Percentiles rank a stretch among this genome's conserved stretches.
Evolutionary conservation across 208 protist genomes (phyloP).

Genomic region (Chromosphaera perkinsii): DNA sequence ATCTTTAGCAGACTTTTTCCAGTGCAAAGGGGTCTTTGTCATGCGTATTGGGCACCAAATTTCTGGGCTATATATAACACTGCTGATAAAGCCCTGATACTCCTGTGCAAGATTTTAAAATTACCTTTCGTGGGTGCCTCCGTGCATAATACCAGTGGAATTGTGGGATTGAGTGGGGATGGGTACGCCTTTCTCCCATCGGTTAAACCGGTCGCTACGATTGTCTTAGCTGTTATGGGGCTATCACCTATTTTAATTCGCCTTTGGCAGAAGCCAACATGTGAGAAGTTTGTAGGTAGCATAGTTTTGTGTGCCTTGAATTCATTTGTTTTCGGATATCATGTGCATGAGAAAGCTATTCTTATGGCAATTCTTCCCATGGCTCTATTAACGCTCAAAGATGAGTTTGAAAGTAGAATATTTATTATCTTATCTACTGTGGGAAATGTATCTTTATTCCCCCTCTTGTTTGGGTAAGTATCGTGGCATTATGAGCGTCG

Average conservation of each 20-base stretch:
- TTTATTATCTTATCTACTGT: not conserved
- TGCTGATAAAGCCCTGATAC: constrained; percentile 46
- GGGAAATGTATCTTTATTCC: not conserved
- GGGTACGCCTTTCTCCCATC: constrained; percentile 28
- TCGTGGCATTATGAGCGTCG: not conserved
- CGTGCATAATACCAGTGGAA: constrained; percentile 33
- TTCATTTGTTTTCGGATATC: constrained; percentile 57
- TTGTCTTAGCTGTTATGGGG: constrained; percentile 44
- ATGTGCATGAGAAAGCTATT: constrained; percentile 75
- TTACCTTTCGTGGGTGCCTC: too few relatives aligned
- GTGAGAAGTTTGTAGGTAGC: not conserved
- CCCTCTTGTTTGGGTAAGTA: not conserved
- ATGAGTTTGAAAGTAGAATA: not conserved
- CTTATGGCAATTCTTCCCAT: constrained; percentile 59
- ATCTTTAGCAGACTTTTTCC: constrained; percentile 68
- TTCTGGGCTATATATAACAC: constrained; percentile 67
- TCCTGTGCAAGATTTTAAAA: not conserved
- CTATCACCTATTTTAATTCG: too few relatives aligned
- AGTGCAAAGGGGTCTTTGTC: constrained; percentile 66
- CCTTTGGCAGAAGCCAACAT: not conserved
- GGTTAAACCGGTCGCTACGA: constrained; percentile 35
- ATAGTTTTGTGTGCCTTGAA: constrained; percentile 15
- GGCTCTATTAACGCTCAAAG: not conserved
- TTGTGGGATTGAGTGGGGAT: constrained; percentile 23
- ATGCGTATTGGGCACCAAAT: constrained; percentile 82